Conservation (phyloP, 345 rosid species). For the Dovyalis caffra region DNA sequence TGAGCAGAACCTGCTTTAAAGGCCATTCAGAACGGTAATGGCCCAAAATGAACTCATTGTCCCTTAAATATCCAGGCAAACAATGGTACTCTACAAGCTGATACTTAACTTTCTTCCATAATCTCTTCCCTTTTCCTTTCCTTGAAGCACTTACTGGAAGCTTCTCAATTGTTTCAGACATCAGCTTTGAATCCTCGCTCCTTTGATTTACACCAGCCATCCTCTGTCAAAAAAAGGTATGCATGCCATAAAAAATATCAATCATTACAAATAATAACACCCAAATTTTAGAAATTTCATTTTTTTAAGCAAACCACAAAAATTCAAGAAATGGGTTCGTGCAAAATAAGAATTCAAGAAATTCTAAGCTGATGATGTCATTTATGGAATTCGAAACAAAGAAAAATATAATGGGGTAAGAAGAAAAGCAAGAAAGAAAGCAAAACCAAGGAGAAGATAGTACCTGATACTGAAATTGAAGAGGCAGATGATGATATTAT, state of each 20-base stretch:
- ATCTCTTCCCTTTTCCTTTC: constrained; percentile 70
- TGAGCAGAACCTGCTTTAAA: constrained; percentile 72
- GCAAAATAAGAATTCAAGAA: not conserved
- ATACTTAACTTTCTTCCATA: constrained; percentile 85
- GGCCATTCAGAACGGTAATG: constrained; percentile 97
- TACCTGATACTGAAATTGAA: not conserved
- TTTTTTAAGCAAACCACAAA: not conserved
- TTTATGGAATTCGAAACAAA: too few relatives aligned
- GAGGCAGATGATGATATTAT: not conserved
- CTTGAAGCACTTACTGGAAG: constrained; percentile 26
- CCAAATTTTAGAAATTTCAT: too few relatives aligned
- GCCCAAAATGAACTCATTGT: constrained; percentile 81
- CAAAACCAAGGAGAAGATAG: too few relatives aligned
- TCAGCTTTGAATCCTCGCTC: constrained; percentile 21
- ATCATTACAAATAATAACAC: too few relatives aligned
- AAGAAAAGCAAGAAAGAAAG: not conserved
- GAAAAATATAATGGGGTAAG: not conserved
- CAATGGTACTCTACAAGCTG: constrained; percentile 90
- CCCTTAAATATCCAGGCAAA: constrained; percentile 78
- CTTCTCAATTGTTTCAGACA: constrained; percentile 46
- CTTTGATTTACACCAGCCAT: constrained; percentile 37
- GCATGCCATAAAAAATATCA: not conserved
- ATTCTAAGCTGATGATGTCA: not conserved
- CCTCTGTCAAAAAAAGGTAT: constrained; percentile 20
- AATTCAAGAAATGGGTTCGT: not conserved